These are phyloP conservation scores for Lasiodiplodia gonubiensis DNA, from an alignment of 2,329 filamentous ascomycete species.

Conservation along the genomic window DNA sequence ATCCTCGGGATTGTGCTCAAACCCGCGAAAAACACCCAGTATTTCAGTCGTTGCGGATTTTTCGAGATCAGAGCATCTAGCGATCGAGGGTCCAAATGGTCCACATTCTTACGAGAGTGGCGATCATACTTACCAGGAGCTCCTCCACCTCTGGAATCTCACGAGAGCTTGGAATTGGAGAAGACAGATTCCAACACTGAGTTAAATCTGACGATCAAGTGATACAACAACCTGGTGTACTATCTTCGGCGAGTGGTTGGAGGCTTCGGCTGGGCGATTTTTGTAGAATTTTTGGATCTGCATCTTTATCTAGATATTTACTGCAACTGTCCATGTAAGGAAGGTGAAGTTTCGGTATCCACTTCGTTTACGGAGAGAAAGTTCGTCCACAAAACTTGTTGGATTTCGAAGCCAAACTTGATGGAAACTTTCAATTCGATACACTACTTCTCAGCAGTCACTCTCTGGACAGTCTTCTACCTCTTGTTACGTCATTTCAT, in stretches of 20 bases:
- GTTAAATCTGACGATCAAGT: neutral
- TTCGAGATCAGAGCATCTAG: no score
- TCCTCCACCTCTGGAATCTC: neutral
- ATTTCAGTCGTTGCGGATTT: no score
- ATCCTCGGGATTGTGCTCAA: no score
- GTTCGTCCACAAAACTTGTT: no score
- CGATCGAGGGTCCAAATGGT: no score
- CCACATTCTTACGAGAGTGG: neutral
- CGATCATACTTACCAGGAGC: neutral
- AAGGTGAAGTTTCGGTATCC: no score
- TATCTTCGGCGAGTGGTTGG: no score
- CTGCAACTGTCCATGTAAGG: neutral
- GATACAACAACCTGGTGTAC: neutral
- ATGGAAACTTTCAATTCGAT: neutral
- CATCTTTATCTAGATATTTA: neutral
- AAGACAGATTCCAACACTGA: neutral
- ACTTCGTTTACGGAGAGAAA: no score
- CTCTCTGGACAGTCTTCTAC: neutral
- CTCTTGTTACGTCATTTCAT: neutral
- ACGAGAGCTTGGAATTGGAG: neutral
- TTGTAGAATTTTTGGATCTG: no score
- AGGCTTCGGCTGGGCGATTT: no score
- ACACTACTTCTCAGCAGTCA: neutral
- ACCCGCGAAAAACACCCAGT: no score
- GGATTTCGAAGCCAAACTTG: no score